These are phyloP conservation scores for Wickerhamomyces silvicola DNA, from an alignment of 805 yeast species.

Conservation along the genomic window DNA sequence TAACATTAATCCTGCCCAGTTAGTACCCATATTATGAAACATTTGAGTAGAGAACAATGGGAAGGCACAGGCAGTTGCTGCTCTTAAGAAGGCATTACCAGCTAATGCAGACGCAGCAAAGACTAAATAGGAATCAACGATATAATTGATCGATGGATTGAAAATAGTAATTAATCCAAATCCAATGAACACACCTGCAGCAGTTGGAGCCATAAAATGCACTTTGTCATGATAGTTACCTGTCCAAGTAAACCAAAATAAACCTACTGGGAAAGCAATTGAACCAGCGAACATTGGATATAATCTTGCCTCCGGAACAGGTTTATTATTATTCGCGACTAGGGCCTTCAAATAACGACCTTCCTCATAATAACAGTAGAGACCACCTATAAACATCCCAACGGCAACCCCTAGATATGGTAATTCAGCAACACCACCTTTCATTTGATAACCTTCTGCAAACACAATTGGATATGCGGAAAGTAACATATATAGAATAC, in stretches of 20 bases:
- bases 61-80: slow-evolving; percentile 62
- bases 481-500: slow-evolving; percentile 65
- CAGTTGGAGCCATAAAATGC: slow-evolving; percentile 79
- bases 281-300: slow-evolving; percentile 72
- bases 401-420: slow-evolving; percentile 75
- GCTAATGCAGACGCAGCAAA: slow-evolving; percentile 79
- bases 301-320: slow-evolving; percentile 76
- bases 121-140: slow-evolving; percentile 62
- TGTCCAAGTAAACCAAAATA: slow-evolving; percentile 85
- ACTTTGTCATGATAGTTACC: slow-evolving; percentile 65
- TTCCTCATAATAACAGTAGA: slow-evolving; percentile 46
- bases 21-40: slow-evolving; percentile 61
- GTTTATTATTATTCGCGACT: slow-evolving; percentile 46
- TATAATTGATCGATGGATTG: slow-evolving; percentile 62
- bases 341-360: slow-evolving; percentile 41
- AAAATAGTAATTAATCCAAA: slow-evolving; percentile 64
- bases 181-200: slow-evolving; percentile 59
- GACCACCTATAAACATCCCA: slow-evolving; percentile 60
- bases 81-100: slow-evolving; percentile 65
- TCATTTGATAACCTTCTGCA: slow-evolving; percentile 51
- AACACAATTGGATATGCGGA: slow-evolving; percentile 76
- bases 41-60: slow-evolving; percentile 67
- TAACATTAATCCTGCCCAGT: slow-evolving; percentile 74
- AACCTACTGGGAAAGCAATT: slow-evolving; percentile 65
- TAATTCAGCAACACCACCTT: slow-evolving; percentile 60